These are phyloP conservation scores for Niveomyces coronatus DNA, from an alignment of 2,329 filamentous ascomycete genomes.

Conservation along the genomic window DNA sequence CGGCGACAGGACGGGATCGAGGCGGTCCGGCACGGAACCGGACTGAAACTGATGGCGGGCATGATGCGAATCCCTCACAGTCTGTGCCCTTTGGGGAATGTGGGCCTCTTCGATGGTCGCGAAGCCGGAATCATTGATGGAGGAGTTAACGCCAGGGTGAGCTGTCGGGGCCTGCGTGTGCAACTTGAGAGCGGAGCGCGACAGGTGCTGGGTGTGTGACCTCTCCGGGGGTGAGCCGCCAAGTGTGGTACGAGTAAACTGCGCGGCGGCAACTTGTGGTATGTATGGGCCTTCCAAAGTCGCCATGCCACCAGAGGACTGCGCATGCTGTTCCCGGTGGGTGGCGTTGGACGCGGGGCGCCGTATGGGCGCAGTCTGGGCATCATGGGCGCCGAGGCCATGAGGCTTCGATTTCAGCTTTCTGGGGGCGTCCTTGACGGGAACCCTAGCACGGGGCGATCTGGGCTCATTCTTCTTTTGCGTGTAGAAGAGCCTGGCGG, in stretches of 20 bases:
- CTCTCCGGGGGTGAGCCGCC: slow-evolving; percentile 28
- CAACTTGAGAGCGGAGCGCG: slow-evolving; percentile 30
- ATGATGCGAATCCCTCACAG: slow-evolving; percentile 26
- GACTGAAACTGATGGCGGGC: slow-evolving; percentile 35
- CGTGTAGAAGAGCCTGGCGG: slow-evolving; percentile 4
- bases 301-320: neutral
- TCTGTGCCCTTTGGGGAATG: slow-evolving; percentile 27
- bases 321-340: slow-evolving; percentile 1
- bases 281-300: slow-evolving; percentile 26
- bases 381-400: too few relatives aligned
- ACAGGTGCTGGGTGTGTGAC: slow-evolving; percentile 31
- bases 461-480: slow-evolving; percentile 5
- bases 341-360: slow-evolving; percentile 5
- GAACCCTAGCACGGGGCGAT: neutral
- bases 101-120: slow-evolving; percentile 25
- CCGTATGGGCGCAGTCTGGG: slow-evolving; percentile 2
- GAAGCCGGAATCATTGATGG: slow-evolving; percentile 17
- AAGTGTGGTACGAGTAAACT: slow-evolving; percentile 45
- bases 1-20: slow-evolving; percentile 1
- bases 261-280: slow-evolving; percentile 42
- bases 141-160: slow-evolving; percentile 11
- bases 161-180: slow-evolving; percentile 24
- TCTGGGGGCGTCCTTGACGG: too few relatives aligned
- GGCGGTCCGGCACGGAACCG: slow-evolving; percentile 15
- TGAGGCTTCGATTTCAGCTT: too few relatives aligned